These are phyloP conservation scores for Amanita subjunquillea DNA, from an alignment of 768 basidiomycete genomes.

Conservation along the genomic window DNA sequence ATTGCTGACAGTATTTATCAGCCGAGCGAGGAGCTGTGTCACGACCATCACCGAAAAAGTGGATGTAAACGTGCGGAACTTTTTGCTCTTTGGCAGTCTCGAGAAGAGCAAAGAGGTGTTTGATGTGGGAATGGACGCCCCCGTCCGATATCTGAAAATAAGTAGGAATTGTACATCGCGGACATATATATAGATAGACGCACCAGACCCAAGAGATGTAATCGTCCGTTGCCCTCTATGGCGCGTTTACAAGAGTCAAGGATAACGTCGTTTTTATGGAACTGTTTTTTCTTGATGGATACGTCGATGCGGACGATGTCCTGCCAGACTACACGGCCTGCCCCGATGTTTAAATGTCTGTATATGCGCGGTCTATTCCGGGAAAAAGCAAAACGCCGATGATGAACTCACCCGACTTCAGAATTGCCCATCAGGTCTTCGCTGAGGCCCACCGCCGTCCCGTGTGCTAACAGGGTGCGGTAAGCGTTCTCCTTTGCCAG, in stretches of 20 bases:
- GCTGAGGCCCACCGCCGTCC: slow-evolving; percentile 83
- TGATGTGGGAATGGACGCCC: slow-evolving; percentile 94
- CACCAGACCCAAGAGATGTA: slow-evolving; percentile 87
- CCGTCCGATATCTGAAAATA: slow-evolving; percentile 73
- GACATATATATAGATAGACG: slow-evolving; percentile 12
- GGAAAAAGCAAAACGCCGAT: background rate
- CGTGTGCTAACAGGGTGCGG: slow-evolving; percentile 72
- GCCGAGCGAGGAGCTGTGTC: slow-evolving; percentile 88
- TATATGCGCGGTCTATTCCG: background rate
- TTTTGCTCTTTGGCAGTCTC: slow-evolving; percentile 81
- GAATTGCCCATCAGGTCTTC: slow-evolving; percentile 98
- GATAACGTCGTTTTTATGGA: slow-evolving; percentile 70
- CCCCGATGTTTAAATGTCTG: slow-evolving; percentile 92
- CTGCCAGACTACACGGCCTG: slow-evolving; percentile 94
- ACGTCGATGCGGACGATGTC: slow-evolving; percentile 95
- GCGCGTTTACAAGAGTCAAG: slow-evolving; percentile 67
- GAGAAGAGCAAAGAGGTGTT: slow-evolving; percentile 81
- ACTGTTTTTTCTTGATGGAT: slow-evolving; percentile 79
- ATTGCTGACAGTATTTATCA: slow-evolving; percentile 63
- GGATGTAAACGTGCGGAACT: slow-evolving; percentile 80
- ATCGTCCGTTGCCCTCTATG: slow-evolving; percentile 70
- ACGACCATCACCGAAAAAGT: slow-evolving; percentile 92
- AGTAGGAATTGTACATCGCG: background rate
- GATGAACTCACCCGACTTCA: slow-evolving; percentile 74
- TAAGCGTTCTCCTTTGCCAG: slow-evolving; percentile 70